Evolutionary conservation across 306 rosid species (phyloP), one percentile per base, ranked within the genome.

Genomic region (Vicia villosa): DNA sequence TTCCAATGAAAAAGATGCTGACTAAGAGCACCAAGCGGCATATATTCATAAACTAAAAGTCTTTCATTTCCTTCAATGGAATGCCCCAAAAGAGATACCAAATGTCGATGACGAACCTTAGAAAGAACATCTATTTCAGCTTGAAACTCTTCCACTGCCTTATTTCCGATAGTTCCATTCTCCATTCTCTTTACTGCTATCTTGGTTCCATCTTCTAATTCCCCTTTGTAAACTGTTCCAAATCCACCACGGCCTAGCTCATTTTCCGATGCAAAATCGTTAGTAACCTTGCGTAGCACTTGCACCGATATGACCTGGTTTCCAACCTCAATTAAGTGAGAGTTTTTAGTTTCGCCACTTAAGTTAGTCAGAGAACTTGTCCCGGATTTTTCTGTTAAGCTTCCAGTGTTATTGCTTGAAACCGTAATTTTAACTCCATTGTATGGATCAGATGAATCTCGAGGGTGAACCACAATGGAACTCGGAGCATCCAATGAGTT

Each of bases 141-240:
- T 62, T 86, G 84, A 67, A 91, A 91, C 80, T 88, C 96, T 6
- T 88, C 93, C 65, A 83, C n/a, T 3, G 87, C 97, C 79, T 91
- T 91, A 55, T 45, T 83, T 51, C 82, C 68, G 12, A 82, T 76
- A 12, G 10, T 75, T 17, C 87, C 91, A 12, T 77, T 76, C 77
- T 91, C 97, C 97, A 88, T 91, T 81, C 97, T 86, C 83, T 91
- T 91, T 28, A 91, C 96, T 19, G 97, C 97, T 28, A 86, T 66
- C 57, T 68, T 77, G 36, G 97, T 83, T 52, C 96, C 93, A 17
- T 85, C 91, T 54, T 83, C 96, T 15, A 91, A 80, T 72, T 91
- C 92, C 4, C 97, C 97, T 74, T 78, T 88, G 76, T 91, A 91
- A 69, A 91, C 97, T 56, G 88, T 83, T 45, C 96, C 97, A 82